Evolutionary conservation across 129 eudicot genomes (phyloP).

Genomic region (Cynara cardunculus): DNA sequence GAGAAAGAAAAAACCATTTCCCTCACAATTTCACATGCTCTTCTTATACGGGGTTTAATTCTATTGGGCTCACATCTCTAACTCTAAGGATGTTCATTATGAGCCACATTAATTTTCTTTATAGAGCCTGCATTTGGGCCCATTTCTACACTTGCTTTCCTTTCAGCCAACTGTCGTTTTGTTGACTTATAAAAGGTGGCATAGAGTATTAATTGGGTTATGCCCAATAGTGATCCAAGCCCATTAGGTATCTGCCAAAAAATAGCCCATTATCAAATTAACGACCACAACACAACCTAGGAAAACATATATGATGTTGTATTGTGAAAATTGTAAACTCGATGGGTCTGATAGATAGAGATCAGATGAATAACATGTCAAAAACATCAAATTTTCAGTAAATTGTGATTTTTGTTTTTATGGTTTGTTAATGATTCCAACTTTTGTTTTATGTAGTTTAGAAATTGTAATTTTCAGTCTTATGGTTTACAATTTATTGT

Average conservation of each 20-base stretch:
- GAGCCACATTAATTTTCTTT: slow-evolving; percentile 19
- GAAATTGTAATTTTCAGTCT: no score
- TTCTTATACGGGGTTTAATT: neutral
- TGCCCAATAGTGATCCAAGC: slow-evolving; percentile 57
- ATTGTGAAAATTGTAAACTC: neutral
- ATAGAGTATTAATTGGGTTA: slow-evolving; percentile 61
- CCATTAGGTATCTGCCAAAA: slow-evolving; percentile 68
- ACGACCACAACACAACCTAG: no score
- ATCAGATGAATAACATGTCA: no score
- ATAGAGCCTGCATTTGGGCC: neutral
- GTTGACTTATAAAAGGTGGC: slow-evolving; percentile 70
- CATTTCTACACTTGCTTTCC: slow-evolving; percentile 31
- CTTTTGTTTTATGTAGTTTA: no score
- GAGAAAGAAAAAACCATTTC: neutral
- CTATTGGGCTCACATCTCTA: neutral
- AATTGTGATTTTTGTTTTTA: no score
- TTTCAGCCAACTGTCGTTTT: slow-evolving; percentile 44
- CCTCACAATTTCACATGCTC: neutral
- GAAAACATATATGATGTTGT: no score
- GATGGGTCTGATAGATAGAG: neutral
- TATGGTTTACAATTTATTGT: no score
- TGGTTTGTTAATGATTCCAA: no score
- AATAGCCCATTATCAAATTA: neutral
- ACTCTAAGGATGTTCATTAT: slow-evolving; percentile 6
- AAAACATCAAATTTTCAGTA: no score